phyloP scores from a whole-genome alignment of 2,329 filamentous ascomycete genomes.

The Leptographium radiaticola region DNA sequence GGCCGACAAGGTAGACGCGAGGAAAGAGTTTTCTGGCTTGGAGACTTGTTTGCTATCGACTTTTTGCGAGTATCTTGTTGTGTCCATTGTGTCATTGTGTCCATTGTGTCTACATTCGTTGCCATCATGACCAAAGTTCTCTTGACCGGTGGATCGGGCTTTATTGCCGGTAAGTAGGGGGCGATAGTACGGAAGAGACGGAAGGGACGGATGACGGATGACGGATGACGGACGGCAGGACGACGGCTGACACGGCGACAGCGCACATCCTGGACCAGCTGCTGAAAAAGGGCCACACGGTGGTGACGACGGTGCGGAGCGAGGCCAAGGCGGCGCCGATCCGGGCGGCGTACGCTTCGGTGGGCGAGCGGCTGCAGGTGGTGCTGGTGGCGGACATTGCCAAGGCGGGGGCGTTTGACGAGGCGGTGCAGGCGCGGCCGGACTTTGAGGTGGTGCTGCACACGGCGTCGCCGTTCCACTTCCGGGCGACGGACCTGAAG shows the following conservation, averaged over 20 bases:
- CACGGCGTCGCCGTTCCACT: slow-evolving; percentile 48
- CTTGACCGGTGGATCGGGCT: slow-evolving; percentile 37
- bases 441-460: slow-evolving; percentile 44
- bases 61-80: too few relatives aligned
- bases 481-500: slow-evolving; percentile 34
- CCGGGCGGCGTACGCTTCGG: slow-evolving; percentile 31
- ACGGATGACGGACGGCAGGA: not conserved
- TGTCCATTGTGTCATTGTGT: too few relatives aligned
- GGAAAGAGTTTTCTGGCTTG: not conserved
- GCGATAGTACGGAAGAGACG: too few relatives aligned
- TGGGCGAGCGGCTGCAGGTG: slow-evolving; percentile 30
- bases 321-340: slow-evolving; percentile 40
- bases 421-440: slow-evolving; percentile 33
- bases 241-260: slow-evolving; percentile 10
- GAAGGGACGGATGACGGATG: not conserved
- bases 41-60: not conserved
- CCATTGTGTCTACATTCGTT: too few relatives aligned
- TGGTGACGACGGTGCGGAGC: slow-evolving; percentile 43
- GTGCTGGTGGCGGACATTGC: slow-evolving; percentile 69
- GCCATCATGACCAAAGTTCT: slow-evolving; percentile 30
- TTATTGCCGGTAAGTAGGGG: slow-evolving; percentile 36
- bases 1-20: not conserved
- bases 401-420: slow-evolving; percentile 57
- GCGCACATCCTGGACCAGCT: slow-evolving; percentile 43
- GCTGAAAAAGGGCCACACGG: slow-evolving; percentile 33